Evolutionary conservation across 495 filamentous ascomycete genomes (phyloP), one percentile per base, ranked within the genome.

Genomic region (Penicillium maclennaniae): DNA sequence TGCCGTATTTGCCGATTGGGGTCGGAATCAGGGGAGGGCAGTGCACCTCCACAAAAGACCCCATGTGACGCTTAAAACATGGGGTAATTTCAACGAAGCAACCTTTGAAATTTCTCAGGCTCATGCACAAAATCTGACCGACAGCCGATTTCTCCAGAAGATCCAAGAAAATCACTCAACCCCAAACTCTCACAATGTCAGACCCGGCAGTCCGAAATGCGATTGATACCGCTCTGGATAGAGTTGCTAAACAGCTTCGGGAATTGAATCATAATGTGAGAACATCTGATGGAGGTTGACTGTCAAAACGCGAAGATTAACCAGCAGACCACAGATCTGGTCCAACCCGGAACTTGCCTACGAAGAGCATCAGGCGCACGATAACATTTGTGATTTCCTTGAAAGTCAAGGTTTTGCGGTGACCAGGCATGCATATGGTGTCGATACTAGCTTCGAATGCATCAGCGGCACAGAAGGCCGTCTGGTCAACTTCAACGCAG

Each of bases 331-430:
- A 7, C 15, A 48, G 46, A 48, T 48, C n/a, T 48, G 46, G 46
- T 40, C 46, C 1, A 58, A 58, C 28, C 51, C 55, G 14, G 55
- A 58, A 39, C 47, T 49, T 16, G 46, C 42, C 12, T 58, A 50
- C 16, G 46, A 58, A 47, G 55, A 58, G 38, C 39, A 49, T 12
- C 43, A 54, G 21, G 55, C 55, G 4, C 55, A 58, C 16, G 50
- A 58, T 34, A 43, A 36, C 14, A 58, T 58, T 15, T 54, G 46
- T 31, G 9, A 45, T 6, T 50, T 58, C 17, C 55, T 58, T 0
- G 51, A 58, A 42, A 38, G 20, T 7, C 27, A 45, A 14, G 51
- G 51, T 1, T 54, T 50, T 28, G 25, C 31, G 3, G 51, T 54
- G 8, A 54, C 50, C 0, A 45, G 38, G 1, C 55, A 58, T 43